Percentiles rank a stretch among this genome's conserved stretches.
phyloP scores from a whole-genome alignment of 352 stramenopile genomes.

The Ophiocytium majus region DNA sequence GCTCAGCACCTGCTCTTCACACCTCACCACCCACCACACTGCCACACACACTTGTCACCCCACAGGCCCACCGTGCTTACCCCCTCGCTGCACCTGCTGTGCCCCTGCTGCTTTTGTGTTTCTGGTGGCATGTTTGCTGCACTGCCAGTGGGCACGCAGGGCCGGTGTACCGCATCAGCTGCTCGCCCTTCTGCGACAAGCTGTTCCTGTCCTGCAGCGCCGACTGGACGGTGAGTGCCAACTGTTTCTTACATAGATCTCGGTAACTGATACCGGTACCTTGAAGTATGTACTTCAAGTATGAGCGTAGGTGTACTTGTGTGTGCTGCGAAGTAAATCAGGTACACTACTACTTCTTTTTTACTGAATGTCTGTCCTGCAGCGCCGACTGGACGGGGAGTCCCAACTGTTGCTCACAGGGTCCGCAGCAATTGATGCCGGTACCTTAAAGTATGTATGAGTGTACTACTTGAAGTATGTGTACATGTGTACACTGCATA shows the following conservation, averaged over 20 bases:
- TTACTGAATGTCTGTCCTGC: no score
- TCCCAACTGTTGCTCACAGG: neutral
- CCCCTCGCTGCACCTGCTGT: no score
- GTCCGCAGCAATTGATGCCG: neutral
- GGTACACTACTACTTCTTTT: no score
- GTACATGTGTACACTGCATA: no score
- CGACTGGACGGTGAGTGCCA: slow-evolving; percentile 44
- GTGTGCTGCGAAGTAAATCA: no score
- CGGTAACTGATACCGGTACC: neutral
- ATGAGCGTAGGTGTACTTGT: no score
- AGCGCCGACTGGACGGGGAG: slow-evolving; percentile 53
- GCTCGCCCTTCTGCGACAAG: slow-evolving; percentile 75
- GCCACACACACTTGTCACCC: no score
- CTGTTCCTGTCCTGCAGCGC: slow-evolving; percentile 74
- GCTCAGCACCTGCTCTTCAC: no score
- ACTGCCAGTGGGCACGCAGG: slow-evolving; percentile 71
- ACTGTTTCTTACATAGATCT: neutral
- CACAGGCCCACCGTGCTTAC: no score
- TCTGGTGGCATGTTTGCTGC: no score
- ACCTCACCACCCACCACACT: no score
- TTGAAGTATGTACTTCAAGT: neutral
- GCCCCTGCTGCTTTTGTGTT: neutral
- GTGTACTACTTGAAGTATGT: neutral
- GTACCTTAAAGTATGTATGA: neutral
- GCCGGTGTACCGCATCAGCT: slow-evolving; percentile 79